Evolutionary conservation across 495 filamentous ascomycete genomes (phyloP).

Genomic region (Hypomontagnella monticulosa): DNA sequence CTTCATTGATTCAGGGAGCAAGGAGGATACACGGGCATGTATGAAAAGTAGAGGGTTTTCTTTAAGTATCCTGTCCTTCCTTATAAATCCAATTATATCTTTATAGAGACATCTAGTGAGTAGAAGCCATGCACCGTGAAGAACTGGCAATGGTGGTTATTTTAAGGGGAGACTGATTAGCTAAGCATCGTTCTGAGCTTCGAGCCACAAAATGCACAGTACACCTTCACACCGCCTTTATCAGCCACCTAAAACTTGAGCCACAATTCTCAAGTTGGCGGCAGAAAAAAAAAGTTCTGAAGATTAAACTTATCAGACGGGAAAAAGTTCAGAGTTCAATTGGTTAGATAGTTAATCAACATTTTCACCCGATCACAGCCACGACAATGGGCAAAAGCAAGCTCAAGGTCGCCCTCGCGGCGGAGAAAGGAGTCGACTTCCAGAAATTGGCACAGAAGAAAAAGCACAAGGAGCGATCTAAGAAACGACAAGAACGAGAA

Average conservation of each 20-base stretch:
- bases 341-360: background rate
- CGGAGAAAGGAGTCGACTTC: constrained; percentile 73
- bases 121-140: too few species aligned
- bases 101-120: too few species aligned
- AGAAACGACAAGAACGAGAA: constrained; percentile 65
- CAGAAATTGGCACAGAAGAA: constrained; percentile 69
- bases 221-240: constrained; percentile 27
- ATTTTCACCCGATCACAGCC: constrained; percentile 22
- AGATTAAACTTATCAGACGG: constrained; percentile 22
- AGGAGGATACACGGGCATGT: too few species aligned
- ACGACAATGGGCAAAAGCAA: constrained; percentile 64
- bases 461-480: constrained; percentile 60
- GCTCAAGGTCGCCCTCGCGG: constrained; percentile 70
- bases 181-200: background rate
- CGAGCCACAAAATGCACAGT: background rate
- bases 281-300: constrained; percentile 44
- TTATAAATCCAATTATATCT: too few species aligned
- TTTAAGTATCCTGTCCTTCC: too few species aligned
- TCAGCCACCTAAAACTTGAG: constrained; percentile 17
- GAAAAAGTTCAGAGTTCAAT: constrained; percentile 24
- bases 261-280: constrained; percentile 24
- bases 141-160: too few species aligned
- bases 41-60: too few species aligned
- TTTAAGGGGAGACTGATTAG: too few species aligned
- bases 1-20: too few species aligned